Percentiles rank a stretch among this genome's conserved stretches.
phyloP scores from a whole-genome alignment of 2,329 filamentous ascomycete species.

The Cytospora chrysosperma region DNA sequence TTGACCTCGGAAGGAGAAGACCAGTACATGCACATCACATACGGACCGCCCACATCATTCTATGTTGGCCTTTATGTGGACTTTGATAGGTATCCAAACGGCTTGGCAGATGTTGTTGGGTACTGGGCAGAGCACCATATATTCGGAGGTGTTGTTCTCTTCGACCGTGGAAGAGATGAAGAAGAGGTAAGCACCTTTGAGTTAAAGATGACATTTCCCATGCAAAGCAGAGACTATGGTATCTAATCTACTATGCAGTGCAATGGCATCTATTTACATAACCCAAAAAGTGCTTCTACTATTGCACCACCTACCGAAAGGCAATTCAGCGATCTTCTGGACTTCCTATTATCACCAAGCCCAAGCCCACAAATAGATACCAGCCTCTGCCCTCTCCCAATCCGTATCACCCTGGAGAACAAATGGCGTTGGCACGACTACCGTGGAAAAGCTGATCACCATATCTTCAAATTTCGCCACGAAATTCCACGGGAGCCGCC shows the following conservation, averaged over 20 bases:
- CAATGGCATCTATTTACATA: slow-evolving; percentile 5
- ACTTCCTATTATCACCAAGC: slow-evolving; percentile 1
- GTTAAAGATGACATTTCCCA: not conserved
- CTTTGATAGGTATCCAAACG: slow-evolving; percentile 33
- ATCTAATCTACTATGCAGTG: slow-evolving; percentile 2
- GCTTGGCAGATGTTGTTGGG: slow-evolving; percentile 31
- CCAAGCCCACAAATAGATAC: not conserved
- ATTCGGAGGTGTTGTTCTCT: slow-evolving; percentile 31
- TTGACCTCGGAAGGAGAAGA: slow-evolving; percentile 28
- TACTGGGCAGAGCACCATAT: slow-evolving; percentile 34
- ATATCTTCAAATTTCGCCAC: slow-evolving; percentile 7
- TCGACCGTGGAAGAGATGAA: slow-evolving; percentile 18
- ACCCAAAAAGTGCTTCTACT: not conserved
- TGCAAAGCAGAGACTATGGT: not conserved
- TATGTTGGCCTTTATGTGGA: slow-evolving; percentile 30
- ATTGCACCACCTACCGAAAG: slow-evolving; percentile 7
- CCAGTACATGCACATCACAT: slow-evolving; percentile 1
- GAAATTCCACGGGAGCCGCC: not conserved
- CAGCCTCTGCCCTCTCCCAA: slow-evolving; percentile 1
- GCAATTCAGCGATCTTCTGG: slow-evolving; percentile 6
- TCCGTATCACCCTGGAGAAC: slow-evolving; percentile 2
- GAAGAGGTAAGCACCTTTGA: slow-evolving; percentile 5
- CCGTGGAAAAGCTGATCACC: not conserved
- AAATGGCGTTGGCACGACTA: slow-evolving; percentile 10
- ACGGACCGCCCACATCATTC: slow-evolving; percentile 31